These are phyloP conservation scores for Russula earlei DNA, from an alignment of 768 basidiomycete genomes.

Conservation along the genomic window DNA sequence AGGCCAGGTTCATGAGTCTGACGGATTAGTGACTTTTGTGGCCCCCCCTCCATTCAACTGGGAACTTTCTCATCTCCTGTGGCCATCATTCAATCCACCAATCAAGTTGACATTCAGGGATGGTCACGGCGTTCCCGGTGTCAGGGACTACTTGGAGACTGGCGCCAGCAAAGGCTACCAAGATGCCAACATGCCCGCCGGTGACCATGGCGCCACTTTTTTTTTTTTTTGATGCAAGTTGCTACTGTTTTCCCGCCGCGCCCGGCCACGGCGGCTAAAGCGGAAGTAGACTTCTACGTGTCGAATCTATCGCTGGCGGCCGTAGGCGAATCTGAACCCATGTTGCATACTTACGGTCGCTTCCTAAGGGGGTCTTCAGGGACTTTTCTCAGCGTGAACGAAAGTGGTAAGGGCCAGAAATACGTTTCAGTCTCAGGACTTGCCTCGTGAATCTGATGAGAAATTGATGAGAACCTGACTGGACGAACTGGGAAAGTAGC, in stretches of 20 bases:
- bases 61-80: not conserved
- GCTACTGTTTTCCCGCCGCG: not conserved
- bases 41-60: not conserved
- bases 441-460: conserved; percentile 9
- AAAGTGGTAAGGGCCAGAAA: conserved; percentile 10
- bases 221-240: conserved; percentile 6
- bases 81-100: not conserved
- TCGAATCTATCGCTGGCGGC: not conserved
- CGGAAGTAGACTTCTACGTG: not conserved
- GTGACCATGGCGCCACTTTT: conserved; percentile 5
- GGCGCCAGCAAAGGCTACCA: not conserved
- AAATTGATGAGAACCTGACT: conserved; percentile 3
- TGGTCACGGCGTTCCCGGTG: not conserved
- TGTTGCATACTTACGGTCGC: not conserved
- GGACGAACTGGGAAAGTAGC: conserved; percentile 1
- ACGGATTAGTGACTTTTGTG: not conserved
- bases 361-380: not conserved
- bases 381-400: not conserved
- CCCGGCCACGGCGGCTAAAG: not conserved
- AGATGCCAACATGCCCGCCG: not conserved
- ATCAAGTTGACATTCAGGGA: not conserved
- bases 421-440: conserved; percentile 6
- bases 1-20: not conserved
- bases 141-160: not conserved
- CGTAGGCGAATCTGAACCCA: not conserved